Evolutionary conservation across 208 protist species (phyloP).

Genomic region (Sergeia podlipaevii): DNA sequence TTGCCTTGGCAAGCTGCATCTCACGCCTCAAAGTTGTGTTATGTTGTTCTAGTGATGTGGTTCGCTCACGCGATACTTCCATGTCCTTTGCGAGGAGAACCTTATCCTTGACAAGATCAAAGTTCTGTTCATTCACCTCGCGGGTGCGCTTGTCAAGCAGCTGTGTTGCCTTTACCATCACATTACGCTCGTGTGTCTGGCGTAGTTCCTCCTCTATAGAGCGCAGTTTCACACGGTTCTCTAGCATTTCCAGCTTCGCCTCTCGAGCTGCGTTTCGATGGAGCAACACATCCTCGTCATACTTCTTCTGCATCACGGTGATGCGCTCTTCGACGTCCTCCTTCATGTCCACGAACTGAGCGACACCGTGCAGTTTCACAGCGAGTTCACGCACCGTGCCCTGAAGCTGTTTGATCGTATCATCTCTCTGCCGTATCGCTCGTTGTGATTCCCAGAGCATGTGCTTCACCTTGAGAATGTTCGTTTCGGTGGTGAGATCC

Average conservation of each 20-base stretch:
- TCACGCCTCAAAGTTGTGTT: constrained; percentile 45
- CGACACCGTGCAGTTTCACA: constrained; percentile 39
- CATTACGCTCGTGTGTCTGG: constrained; percentile 36
- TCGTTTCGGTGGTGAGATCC: too few species aligned
- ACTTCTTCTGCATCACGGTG: constrained; percentile 24
- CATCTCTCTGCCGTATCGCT: constrained; percentile 31
- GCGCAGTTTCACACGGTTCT: constrained; percentile 66
- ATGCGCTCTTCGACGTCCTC: constrained; percentile 47
- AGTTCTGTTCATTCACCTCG: constrained; percentile 66
- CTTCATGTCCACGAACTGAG: constrained; percentile 46
- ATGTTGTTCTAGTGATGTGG: constrained; percentile 23
- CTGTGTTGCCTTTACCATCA: constrained; percentile 49
- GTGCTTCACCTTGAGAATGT: constrained; percentile 1
- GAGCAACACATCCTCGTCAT: constrained; percentile 18
- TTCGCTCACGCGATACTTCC: constrained; percentile 3
- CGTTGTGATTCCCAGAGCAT: constrained; percentile 10
- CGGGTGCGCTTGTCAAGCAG: constrained; percentile 61
- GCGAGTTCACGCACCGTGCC: constrained; percentile 51
- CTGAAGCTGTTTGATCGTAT: constrained; percentile 35
- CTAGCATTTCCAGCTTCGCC: constrained; percentile 59
- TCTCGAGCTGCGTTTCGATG: constrained; percentile 18
- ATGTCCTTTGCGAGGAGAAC: constrained; percentile 56
- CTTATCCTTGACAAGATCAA: constrained; percentile 66
- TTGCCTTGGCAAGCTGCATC: constrained; percentile 29
- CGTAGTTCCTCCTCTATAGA: constrained; percentile 47